Evolutionary conservation across 805 yeast genomes (phyloP), one percentile per base, ranked within the genome.

Genomic region (Teunomyces panamensis): DNA sequence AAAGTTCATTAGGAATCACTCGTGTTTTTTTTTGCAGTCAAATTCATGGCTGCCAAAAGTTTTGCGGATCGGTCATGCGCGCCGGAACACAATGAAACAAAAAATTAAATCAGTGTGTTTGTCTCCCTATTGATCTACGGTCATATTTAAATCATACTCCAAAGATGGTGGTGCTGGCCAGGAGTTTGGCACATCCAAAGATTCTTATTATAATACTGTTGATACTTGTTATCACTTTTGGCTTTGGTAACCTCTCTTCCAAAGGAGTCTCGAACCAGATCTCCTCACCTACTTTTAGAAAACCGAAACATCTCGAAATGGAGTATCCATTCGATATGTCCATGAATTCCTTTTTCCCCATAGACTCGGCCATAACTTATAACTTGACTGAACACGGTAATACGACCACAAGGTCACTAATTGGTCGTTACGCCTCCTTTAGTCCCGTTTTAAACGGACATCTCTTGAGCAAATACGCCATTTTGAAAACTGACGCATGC

Each of bases 381-480:
- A 69, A 71, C 51, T 51, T 56, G 1, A 53, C 71, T 5, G 39
- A 33, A 26, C 28, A 11, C 17, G 50, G 49, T 8, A 56, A 59
- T 43, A 39, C 39, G 17, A 52, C 58, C 2, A 42, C 55, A 6
- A 56, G 51, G 14, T 7, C 30, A 1, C 44, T 69, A 17, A 46
- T 59, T 5, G 75, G 64, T 3, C 55, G 78, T 20, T 73, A 71
- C 50, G 78, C 77, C 6, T 66, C 75, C 2, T 73, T 72, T 56
- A 69, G 74, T 49, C 68, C 73, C 5, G 50, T 72, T 2, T 51
- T 73, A 28, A 62, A 50, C 41, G 55, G 48, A 24, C 52, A 54
- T 14, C 24, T 73, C 24, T n/a, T 30, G 13, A 58, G 68, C 32
- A 34, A 59, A 7, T 72, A 60, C 49, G 56, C 41, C 13, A 47